Evolutionary conservation across 208 protist species (phyloP).

Genomic region (Naegleria lovaniensis): DNA sequence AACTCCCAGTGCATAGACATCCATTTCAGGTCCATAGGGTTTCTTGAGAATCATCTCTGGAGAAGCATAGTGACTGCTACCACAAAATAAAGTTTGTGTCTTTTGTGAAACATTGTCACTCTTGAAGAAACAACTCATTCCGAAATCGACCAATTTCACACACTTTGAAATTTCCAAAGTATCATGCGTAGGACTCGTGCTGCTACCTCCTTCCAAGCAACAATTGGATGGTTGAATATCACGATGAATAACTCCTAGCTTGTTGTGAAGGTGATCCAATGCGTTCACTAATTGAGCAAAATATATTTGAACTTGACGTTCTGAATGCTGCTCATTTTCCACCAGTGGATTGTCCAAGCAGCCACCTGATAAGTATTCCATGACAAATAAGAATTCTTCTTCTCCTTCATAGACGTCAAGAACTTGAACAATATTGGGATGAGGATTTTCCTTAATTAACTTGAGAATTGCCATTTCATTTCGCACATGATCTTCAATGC

Average conservation of each 20-base stretch:
- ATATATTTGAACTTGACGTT: neutral
- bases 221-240: slow-evolving; percentile 3
- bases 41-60: slow-evolving; percentile 1
- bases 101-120: neutral
- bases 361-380: slow-evolving; percentile 4
- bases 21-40: neutral
- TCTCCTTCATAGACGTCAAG: neutral
- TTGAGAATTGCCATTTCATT: neutral
- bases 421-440: neutral
- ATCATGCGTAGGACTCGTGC: too few relatives aligned
- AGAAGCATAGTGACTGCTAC: neutral
- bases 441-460: neutral
- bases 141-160: slow-evolving; percentile 17
- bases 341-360: neutral
- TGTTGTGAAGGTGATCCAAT: neutral
- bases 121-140: neutral
- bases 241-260: neutral
- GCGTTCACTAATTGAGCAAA: neutral
- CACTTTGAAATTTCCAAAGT: neutral
- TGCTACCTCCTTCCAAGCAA: neutral
- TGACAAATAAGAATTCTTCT: neutral
- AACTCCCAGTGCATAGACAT: slow-evolving; percentile 10
- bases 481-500: neutral
- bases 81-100: neutral
- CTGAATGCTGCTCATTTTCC: neutral